Percentiles rank a stretch among this genome's conserved stretches.
Evolutionary conservation across 768 basidiomycete species (phyloP).

Genomic region (Gautieria morchelliformis): DNA sequence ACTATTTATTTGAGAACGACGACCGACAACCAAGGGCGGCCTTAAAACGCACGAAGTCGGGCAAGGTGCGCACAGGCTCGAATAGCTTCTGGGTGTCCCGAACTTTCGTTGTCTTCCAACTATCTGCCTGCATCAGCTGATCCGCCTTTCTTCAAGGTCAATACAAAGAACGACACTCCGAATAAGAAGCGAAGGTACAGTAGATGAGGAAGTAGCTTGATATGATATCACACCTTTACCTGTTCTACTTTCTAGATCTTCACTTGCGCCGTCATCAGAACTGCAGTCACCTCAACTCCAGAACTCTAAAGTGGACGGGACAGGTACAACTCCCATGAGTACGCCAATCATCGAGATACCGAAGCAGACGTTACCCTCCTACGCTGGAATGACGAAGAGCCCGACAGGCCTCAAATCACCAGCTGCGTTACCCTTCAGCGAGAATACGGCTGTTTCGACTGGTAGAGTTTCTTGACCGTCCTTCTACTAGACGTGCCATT

Average conservation of each 20-base stretch:
- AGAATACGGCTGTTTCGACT: constrained; percentile 48
- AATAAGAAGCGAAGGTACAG: constrained; percentile 77
- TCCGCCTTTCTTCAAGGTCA: constrained; percentile 33
- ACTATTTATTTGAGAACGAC: constrained; percentile 73
- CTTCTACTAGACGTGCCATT: not conserved
- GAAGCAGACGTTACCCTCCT: constrained; percentile 26
- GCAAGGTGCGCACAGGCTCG: constrained; percentile 34
- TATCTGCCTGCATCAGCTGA: constrained; percentile 3
- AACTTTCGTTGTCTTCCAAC: constrained; percentile 17
- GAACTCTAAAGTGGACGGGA: constrained; percentile 20
- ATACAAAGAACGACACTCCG: constrained; percentile 63
- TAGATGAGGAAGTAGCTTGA: not conserved
- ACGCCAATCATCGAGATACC: constrained; percentile 20
- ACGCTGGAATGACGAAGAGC: constrained; percentile 31
- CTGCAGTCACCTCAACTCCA: constrained; percentile 17
- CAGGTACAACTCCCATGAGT: constrained; percentile 23
- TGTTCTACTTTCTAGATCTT: not conserved
- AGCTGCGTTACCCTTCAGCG: constrained; percentile 45
- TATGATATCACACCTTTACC: not conserved
- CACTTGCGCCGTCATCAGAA: not conserved
- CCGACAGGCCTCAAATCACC: constrained; percentile 45
- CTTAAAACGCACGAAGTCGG: constrained; percentile 64
- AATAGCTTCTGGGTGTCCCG: constrained; percentile 14
- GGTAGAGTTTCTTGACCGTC: not conserved
- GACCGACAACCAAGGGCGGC: constrained; percentile 64